Percentiles rank a stretch among this genome's conserved stretches.
These are phyloP conservation scores for Lophiotrema nucula DNA, from an alignment of 495 filamentous ascomycete genomes.

Conservation along the genomic window DNA sequence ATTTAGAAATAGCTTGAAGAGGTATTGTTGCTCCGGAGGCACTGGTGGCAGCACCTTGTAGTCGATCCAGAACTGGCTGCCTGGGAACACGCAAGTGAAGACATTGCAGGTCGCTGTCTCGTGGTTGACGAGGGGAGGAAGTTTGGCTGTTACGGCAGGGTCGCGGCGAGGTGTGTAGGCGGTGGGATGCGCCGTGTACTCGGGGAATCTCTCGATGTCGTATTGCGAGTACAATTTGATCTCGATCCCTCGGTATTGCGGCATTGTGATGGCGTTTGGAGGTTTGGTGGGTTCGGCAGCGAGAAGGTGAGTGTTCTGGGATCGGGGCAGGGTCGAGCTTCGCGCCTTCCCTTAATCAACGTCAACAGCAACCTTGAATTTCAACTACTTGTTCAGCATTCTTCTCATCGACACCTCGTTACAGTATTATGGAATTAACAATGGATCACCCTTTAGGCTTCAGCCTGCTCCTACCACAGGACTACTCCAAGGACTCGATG, in stretches of 20 bases:
- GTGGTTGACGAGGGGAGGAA: conserved; percentile 8
- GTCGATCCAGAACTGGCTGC: conserved; percentile 44
- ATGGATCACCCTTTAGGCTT: too few species aligned
- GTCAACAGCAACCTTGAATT: too few species aligned
- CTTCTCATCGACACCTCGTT: too few species aligned
- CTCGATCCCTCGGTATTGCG: conserved; percentile 30
- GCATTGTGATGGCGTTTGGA: conserved; percentile 37
- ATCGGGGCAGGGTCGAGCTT: too few species aligned
- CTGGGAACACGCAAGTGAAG: conserved; percentile 39
- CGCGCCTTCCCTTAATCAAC: too few species aligned
- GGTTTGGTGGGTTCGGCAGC: background rate
- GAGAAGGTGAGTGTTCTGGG: background rate
- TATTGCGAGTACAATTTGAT: conserved; percentile 34
- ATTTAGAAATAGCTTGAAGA: conserved; percentile 48
- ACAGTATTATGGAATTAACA: too few species aligned
- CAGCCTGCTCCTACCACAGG: too few species aligned
- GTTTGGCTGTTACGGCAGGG: background rate
- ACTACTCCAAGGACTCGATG: too few species aligned
- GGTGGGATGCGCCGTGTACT: conserved; percentile 16
- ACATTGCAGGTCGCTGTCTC: conserved; percentile 29
- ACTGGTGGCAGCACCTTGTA: conserved; percentile 42
- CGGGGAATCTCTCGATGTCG: conserved; percentile 29
- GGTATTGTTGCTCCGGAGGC: conserved; percentile 39
- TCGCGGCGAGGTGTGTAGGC: background rate
- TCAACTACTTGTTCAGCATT: too few species aligned